Evolutionary conservation across 2,329 filamentous ascomycete species (phyloP), one percentile per base, ranked within the genome.

Genomic region (Neospermospora avenae): DNA sequence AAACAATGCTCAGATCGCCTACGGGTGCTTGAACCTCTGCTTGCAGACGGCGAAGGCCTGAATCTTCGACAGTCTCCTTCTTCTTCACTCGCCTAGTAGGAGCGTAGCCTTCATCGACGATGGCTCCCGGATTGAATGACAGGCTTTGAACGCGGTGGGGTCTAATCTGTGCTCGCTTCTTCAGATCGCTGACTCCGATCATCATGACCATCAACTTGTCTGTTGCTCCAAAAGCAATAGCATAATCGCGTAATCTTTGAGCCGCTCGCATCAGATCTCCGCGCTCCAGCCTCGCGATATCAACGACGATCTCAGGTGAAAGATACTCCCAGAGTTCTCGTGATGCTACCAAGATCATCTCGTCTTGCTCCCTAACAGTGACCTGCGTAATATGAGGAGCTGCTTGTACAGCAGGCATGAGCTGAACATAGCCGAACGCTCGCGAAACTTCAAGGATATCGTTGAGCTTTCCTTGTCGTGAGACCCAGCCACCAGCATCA

Each of bases 161-260:
- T 78, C 76, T 74, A 56, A 88, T 89, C 65, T 89, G 84, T 72
- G 96, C 90, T 64, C 91, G 85, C 72, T 90, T 90, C 76, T 96
- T 93, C 57, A 99, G 78, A 71, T 98, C 93, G 58, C 89, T 88
- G 39, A 99, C 89, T 58, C 93, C 93, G 57, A 99, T 87, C 80
- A 99, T 91, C 93, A 98, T 98, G 46, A 99, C 91, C 93, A 98
- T 98, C 65, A 98, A 90, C 77, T 99, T 99, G 71, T 88, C 89
- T 1, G 87, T 93, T 13, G 93, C 91, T 56, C 95, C 95, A 73
- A 97, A 98, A 1, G 93, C 91, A 72, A 99, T 96, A 44, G 95
- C 95, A 57, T 98, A 80, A 77, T 99, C 95, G 60, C 95, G 87
- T 34, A 99, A 82, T 76, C 96, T 96, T 73, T 98, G 93, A 3